Evolutionary conservation across 1,284 basidiomycete species (phyloP).

Genomic region (Rhodotorula mucilaginosa): DNA sequence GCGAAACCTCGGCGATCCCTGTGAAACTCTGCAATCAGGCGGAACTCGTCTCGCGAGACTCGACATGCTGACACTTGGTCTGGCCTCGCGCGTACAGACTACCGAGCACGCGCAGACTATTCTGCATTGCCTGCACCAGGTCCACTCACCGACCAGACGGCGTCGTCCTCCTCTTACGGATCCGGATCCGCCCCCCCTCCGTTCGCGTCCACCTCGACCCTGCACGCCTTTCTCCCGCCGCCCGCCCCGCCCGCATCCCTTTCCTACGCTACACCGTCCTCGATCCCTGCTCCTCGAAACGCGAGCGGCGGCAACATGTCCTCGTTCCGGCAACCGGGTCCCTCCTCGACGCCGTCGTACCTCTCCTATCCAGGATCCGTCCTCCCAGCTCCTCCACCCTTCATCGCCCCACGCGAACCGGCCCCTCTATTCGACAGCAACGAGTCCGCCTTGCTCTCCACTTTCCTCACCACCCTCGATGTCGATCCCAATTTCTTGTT

Average conservation of each 20-base stretch:
- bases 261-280: background rate
- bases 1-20: no score
- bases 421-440: constrained; percentile 27
- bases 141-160: no score
- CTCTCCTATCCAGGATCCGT: no score
- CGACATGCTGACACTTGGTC: background rate
- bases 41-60: background rate
- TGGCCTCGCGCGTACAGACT: background rate
- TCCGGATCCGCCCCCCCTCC: background rate
- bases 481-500: constrained; percentile 37
- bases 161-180: no score
- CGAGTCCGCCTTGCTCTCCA: constrained; percentile 31
- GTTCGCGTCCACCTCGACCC: background rate
- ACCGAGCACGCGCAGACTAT: no score
- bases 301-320: no score
- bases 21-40: background rate
- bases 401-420: background rate
- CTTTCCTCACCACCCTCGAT: constrained; percentile 35
- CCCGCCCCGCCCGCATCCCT: background rate
- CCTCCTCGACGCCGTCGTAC: no score
- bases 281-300: no score
- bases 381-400: constrained; percentile 1
- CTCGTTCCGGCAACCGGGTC: no score
- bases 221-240: background rate
- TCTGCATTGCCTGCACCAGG: no score